Percentiles rank a stretch among this genome's conserved stretches.
phyloP scores from a whole-genome alignment of 331 rosid species.

The Spiraea crenata region DNA sequence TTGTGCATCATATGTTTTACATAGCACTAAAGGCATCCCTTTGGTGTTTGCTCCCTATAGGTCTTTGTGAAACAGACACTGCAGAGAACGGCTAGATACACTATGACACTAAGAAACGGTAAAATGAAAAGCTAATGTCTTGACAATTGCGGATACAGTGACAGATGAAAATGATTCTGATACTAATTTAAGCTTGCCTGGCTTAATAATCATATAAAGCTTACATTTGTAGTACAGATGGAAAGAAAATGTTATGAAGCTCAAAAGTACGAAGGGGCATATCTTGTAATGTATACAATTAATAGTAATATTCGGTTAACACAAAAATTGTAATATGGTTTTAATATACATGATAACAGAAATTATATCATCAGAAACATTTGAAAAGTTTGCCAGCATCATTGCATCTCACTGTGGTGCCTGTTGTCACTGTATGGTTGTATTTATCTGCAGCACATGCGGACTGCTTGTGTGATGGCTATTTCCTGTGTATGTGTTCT shows the following conservation, averaged over 20 bases:
- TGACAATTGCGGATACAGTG: too few species aligned
- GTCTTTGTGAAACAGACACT: background rate
- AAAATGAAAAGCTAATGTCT: background rate
- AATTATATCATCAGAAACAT: background rate
- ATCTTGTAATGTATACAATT: too few species aligned
- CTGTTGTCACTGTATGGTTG: background rate
- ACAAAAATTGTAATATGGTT: too few species aligned
- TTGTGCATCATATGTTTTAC: conserved; percentile 1
- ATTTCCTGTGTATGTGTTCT: too few species aligned
- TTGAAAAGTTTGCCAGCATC: background rate
- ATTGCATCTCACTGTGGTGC: background rate
- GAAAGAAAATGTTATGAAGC: too few species aligned
- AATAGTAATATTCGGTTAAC: too few species aligned
- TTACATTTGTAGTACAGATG: too few species aligned
- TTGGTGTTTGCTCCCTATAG: background rate
- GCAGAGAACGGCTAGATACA: background rate
- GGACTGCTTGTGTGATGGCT: too few species aligned
- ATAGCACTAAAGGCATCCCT: background rate
- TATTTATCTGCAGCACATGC: background rate
- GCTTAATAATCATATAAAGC: too few species aligned
- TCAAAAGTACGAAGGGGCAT: too few species aligned
- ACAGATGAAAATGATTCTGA: too few species aligned
- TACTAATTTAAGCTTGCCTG: too few species aligned
- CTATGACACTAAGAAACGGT: background rate
- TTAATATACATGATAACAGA: background rate